phyloP scores from a whole-genome alignment of 2,329 filamentous ascomycete genomes.

The Arthrobotrys entomopaga region DNA sequence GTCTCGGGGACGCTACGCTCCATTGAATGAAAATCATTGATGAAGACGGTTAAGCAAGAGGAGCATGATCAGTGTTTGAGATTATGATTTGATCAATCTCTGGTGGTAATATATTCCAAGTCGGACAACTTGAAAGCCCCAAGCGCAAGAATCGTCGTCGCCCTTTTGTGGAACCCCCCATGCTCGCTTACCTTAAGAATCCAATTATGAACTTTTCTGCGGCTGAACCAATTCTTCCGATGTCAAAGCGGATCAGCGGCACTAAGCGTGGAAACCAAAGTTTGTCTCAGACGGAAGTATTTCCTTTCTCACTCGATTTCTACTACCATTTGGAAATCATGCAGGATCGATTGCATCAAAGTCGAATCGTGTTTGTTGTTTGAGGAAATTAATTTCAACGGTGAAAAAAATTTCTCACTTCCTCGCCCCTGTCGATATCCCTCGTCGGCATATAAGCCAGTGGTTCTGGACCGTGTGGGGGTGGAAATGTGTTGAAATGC shows the following conservation, averaged over 20 bases:
- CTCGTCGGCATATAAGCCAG: slow-evolving; percentile 2
- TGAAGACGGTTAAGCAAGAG: slow-evolving; percentile 24
- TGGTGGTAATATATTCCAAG: slow-evolving; percentile 27
- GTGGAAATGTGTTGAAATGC: slow-evolving; percentile 11
- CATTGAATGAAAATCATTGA: background rate
- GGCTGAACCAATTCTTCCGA: slow-evolving; percentile 53
- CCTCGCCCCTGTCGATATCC: background rate
- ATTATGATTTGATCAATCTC: background rate
- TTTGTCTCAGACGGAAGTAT: background rate
- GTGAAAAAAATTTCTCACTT: slow-evolving; percentile 11
- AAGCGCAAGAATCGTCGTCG: slow-evolving; percentile 13
- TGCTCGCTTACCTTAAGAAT: slow-evolving; percentile 32
- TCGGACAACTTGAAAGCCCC: slow-evolving; percentile 28
- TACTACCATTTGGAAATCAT: background rate
- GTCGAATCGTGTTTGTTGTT: background rate
- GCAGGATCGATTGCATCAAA: background rate
- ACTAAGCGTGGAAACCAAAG: slow-evolving; percentile 14
- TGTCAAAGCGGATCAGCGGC: slow-evolving; percentile 40
- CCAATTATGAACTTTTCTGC: slow-evolving; percentile 28
- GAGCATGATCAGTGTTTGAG: background rate
- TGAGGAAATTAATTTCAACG: slow-evolving; percentile 13
- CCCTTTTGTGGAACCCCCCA: slow-evolving; percentile 19
- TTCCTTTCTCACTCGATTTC: background rate
- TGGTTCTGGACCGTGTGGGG: slow-evolving; percentile 20
- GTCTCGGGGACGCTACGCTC: too few species aligned